A percentile compares a stretch with the other conserved stretches of the same genome.
Conservation (phyloP, 768 basidiomycete species). For the Suillus discolor region DNA sequence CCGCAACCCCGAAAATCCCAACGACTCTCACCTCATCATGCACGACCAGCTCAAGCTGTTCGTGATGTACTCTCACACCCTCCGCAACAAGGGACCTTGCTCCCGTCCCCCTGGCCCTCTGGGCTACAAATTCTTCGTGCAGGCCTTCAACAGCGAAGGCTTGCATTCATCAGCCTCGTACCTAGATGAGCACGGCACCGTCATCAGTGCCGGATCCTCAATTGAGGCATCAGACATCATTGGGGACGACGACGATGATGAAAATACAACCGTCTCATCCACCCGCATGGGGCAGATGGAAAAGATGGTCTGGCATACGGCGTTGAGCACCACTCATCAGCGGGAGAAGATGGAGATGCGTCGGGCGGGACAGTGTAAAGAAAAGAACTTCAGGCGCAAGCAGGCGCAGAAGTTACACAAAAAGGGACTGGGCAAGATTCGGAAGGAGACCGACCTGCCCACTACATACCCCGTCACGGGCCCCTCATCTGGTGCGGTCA, state of each 20-base stretch:
- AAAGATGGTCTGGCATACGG: background rate
- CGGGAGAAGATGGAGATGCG: background rate
- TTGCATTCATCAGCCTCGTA: too few species aligned
- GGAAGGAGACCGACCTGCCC: background rate
- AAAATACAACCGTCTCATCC: background rate
- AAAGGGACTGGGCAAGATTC: background rate
- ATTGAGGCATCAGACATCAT: background rate
- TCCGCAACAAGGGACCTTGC: too few species aligned
- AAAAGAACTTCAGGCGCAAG: background rate
- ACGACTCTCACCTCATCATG: too few species aligned
- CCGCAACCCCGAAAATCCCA: too few species aligned
- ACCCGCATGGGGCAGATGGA: background rate
- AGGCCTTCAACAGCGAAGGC: too few species aligned
- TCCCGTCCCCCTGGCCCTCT: too few species aligned
- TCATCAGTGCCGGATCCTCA: too few species aligned
- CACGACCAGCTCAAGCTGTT: too few species aligned
- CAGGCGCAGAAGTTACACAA: background rate
- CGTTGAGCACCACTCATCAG: background rate
- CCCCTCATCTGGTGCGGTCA: rapidly evolving
- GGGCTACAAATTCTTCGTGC: too few species aligned
- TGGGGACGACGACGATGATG: rapidly evolving
- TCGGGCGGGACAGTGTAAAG: rapidly evolving
- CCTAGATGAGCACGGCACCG: too few species aligned
- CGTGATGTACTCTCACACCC: too few species aligned
- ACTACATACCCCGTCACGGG: too few species aligned